Evolutionary conservation across 129 eudicot species (phyloP).

Genomic region (Helianthus tuberosus): DNA sequence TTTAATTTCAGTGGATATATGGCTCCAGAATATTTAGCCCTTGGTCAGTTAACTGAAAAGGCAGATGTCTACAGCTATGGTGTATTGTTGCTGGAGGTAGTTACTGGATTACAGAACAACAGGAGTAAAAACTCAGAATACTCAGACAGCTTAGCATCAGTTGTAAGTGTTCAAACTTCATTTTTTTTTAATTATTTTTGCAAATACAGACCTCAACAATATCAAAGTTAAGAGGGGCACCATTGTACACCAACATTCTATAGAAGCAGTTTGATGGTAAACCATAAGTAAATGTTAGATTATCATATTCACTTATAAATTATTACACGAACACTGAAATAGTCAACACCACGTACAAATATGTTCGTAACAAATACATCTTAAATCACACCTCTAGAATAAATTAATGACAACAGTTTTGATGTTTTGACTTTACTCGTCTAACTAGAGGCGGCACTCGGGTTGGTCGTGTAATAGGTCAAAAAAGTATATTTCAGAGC

Average conservation of each 20-base stretch:
- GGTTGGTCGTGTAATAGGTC: neutral
- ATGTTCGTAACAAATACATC: neutral
- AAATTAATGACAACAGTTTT: neutral
- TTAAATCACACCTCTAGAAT: neutral
- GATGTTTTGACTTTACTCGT: neutral
- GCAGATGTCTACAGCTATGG: constrained; percentile 81
- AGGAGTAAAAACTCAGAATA: constrained; percentile 49
- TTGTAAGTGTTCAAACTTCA: constrained; percentile 43
- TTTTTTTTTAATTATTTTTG: neutral
- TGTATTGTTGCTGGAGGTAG: constrained; percentile 66
- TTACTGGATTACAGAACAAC: constrained; percentile 68
- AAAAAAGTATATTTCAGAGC: neutral
- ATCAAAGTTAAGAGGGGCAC: no score
- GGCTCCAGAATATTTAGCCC: constrained; percentile 87
- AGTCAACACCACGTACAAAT: neutral
- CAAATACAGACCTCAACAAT: no score
- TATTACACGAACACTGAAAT: neutral
- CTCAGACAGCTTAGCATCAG: constrained; percentile 57
- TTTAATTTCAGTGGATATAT: constrained; percentile 52
- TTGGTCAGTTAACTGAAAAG: constrained; percentile 75
- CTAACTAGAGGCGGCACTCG: neutral
- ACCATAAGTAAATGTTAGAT: constrained; percentile 2
- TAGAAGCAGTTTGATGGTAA: neutral
- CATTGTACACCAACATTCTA: neutral
- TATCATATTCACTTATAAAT: neutral